Evolutionary conservation across 192 early-diverging fungal species (phyloP), one percentile per base, ranked within the genome.

Genomic region (Linnemannia hyalina): DNA sequence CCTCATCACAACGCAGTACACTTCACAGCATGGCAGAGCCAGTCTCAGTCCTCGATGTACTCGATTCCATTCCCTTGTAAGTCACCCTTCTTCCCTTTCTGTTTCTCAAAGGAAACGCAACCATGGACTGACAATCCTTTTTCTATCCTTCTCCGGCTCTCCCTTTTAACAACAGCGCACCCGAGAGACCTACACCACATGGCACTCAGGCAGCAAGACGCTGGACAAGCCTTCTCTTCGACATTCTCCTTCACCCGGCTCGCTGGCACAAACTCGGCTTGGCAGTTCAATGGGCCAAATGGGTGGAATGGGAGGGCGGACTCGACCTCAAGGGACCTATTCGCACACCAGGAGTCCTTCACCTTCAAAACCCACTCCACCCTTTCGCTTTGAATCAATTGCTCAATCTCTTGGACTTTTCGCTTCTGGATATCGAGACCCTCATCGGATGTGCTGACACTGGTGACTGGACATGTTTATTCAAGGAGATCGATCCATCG

Each of bases 291-390:
- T 83, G 82, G 82, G 82, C 82, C 36, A 83, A 83, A 71, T 83
- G 82, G 82, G n/a, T 83, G 35, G 82, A 83, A 36, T 85, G 82
- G 82, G 82, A 85, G 40, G 77, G 77, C 41, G 82, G 82, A 32
- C 77, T 68, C 22, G 82, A 85, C 69, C 60, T 79, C 44, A 85
- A 85, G 36, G 42, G 35, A 42, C 68, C 77, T 22, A 74, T 73
- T n/a, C 77, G 77, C 41, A 80, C 82, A 40, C 82, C 82, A 6
- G 73, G 77, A 3, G 49, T 85, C 44, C 57, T 85, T 32, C 80
- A 85, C 54, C 82, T 85, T 15, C 82, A 85, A 40, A 85, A 80
- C 71, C 82, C 82, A 13, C 72, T 85, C 6, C 82, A 85, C 38
- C 77, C 82, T 4, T 79, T 79, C 38, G 29, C 78, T 1, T 74